phyloP scores from a whole-genome alignment of 2,329 filamentous ascomycete genomes.

The Aureobasidium vineae region DNA sequence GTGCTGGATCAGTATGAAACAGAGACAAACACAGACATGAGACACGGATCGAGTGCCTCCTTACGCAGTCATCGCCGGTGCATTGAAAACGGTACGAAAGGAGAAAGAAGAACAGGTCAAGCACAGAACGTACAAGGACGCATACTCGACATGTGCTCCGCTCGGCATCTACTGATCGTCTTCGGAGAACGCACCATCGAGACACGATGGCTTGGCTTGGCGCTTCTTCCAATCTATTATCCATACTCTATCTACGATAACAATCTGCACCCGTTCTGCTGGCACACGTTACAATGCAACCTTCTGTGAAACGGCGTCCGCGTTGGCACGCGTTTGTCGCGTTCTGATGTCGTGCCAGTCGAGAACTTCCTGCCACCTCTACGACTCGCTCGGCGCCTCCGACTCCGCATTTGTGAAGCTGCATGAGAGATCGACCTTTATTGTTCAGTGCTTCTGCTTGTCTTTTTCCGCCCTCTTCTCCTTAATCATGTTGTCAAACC shows the following conservation, averaged over 20 bases:
- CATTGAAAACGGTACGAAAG: background rate
- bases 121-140: background rate
- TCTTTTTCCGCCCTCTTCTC: slow-evolving; percentile 42
- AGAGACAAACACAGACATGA: background rate
- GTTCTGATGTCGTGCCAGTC: background rate
- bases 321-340: background rate
- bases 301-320: background rate
- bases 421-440: background rate
- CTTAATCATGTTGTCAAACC: slow-evolving; percentile 46
- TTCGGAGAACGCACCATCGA: slow-evolving; percentile 6
- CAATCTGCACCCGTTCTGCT: background rate
- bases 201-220: slow-evolving; percentile 7
- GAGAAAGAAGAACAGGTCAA: background rate
- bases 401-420: background rate
- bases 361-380: slow-evolving; percentile 4
- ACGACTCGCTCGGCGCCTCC: background rate
- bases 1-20: slow-evolving; percentile 19
- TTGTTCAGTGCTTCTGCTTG: slow-evolving; percentile 42
- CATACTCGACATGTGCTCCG: background rate
- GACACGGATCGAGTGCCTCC: background rate
- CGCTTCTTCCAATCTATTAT: slow-evolving; percentile 6
- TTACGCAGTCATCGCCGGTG: background rate
- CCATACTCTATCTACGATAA: background rate
- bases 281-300: slow-evolving; percentile 13
- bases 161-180: slow-evolving; percentile 8